phyloP scores from a whole-genome alignment of 2,329 filamentous ascomycete genomes.

The Trichophyton simii region DNA sequence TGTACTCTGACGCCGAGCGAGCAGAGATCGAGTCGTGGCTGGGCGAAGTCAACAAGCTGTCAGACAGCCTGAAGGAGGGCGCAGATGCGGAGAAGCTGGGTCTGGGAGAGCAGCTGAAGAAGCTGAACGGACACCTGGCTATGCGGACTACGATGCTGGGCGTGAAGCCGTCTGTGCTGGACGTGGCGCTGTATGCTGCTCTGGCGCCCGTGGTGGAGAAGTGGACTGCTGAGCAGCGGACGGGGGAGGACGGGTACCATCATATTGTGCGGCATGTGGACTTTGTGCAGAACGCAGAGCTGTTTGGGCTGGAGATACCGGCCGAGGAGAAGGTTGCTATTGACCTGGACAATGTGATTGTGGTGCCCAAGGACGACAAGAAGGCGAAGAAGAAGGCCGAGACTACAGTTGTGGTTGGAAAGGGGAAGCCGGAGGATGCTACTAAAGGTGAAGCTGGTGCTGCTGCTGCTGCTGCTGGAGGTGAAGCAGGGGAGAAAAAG shows the following conservation, averaged over 20 bases:
- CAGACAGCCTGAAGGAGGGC: conserved; percentile 41
- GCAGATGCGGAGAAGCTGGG: conserved; percentile 37
- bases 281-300: conserved; percentile 79
- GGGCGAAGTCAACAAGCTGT: conserved; percentile 60
- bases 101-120: conserved; percentile 54
- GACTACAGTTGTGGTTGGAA: conserved; percentile 21
- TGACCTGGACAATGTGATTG: conserved; percentile 66
- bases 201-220: conserved; percentile 62
- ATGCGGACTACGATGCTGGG: conserved; percentile 82
- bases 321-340: conserved; percentile 65
- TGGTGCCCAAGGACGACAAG: conserved; percentile 78
- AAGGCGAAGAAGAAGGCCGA: conserved; percentile 72
- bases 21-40: conserved; percentile 85
- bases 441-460: conserved; percentile 36
- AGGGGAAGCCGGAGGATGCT: conserved; percentile 27
- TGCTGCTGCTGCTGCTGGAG: conserved; percentile 27
- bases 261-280: conserved; percentile 86
- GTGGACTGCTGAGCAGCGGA: conserved; percentile 77
- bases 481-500: conserved; percentile 16
- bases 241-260: conserved; percentile 76
- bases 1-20: conserved; percentile 67
- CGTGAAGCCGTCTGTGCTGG: conserved; percentile 75
- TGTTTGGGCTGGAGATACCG: conserved; percentile 56
- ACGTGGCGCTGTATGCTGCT: conserved; percentile 69
- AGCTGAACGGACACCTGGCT: conserved; percentile 76